Conservation (phyloP, 2,329 filamentous ascomycete genomes). For the Microdochium bolleyi region DNA sequence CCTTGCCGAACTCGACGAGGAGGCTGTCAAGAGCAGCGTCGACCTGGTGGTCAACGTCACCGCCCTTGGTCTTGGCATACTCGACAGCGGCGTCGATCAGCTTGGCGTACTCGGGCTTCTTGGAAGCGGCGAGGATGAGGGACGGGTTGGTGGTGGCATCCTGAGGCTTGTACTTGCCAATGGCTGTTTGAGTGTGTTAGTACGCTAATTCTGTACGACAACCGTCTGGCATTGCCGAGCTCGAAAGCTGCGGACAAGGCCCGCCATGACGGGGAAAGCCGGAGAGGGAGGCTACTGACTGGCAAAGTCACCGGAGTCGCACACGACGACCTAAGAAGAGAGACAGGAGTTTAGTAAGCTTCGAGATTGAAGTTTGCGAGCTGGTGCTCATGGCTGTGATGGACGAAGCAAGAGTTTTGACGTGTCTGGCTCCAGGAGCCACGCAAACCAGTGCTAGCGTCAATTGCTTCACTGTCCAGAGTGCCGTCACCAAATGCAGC, state of each 20-base stretch:
- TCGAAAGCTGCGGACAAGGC: not conserved
- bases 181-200: conserved; percentile 51
- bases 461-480: too few relatives aligned
- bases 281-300: conserved; percentile 44
- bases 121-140: conserved; percentile 93
- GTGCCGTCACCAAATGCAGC: not conserved
- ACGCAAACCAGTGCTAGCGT: too few relatives aligned
- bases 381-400: not conserved
- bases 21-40: conserved; percentile 88
- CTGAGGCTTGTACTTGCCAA: conserved; percentile 99
- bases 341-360: conserved; percentile 11
- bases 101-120: conserved; percentile 93
- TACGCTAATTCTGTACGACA: conserved; percentile 7
- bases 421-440: too few relatives aligned
- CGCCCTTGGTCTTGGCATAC: conserved; percentile 73
- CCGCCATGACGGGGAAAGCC: conserved; percentile 3
- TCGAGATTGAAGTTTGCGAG: not conserved
- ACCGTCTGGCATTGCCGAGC: not conserved
- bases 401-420: not conserved
- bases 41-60: conserved; percentile 70
- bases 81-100: conserved; percentile 80
- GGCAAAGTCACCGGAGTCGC: conserved; percentile 87
- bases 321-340: conserved; percentile 71
- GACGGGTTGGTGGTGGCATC: conserved; percentile 99
- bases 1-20: conserved; percentile 94